phyloP scores from a whole-genome alignment of 2,329 filamentous ascomycete genomes.

The Aureobasidium sp. region DNA sequence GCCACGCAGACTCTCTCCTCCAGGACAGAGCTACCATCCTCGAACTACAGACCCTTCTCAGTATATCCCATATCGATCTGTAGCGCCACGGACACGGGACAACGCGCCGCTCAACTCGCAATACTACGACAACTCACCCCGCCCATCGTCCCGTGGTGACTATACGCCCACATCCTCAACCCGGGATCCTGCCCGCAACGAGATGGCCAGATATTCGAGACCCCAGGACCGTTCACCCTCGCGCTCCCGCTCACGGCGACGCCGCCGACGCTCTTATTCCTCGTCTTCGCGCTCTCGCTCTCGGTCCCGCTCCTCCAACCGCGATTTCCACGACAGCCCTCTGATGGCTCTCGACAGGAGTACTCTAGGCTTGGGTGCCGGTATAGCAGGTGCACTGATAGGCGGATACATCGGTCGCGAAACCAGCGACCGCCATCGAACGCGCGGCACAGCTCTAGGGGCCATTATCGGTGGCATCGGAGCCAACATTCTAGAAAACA shows the following conservation, averaged over 20 bases:
- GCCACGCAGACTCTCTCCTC: not conserved
- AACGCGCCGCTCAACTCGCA: not conserved
- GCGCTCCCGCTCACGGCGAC: not conserved
- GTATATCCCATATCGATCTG: not conserved
- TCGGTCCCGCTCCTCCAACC: not conserved
- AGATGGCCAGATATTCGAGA: not conserved
- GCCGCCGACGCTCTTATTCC: not conserved
- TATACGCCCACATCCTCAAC: not conserved
- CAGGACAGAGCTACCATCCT: constrained; percentile 2
- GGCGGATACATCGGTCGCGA: constrained; percentile 13
- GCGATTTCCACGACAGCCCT: not conserved
- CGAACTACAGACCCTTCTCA: not conserved
- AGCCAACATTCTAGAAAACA: constrained; percentile 12
- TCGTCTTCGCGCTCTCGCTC: not conserved
- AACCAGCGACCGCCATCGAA: constrained; percentile 6
- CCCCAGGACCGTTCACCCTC: not conserved
- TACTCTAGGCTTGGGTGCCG: not conserved
- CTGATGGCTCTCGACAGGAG: not conserved
- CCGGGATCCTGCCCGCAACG: not conserved
- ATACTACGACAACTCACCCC: not conserved
- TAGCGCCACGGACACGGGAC: not conserved
- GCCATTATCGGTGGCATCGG: constrained; percentile 12
- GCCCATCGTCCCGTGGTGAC: not conserved
- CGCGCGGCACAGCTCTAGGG: not conserved
- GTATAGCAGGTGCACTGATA: constrained; percentile 5